Evolutionary conservation across 108 stramenopile genomes (phyloP).

Genomic region (Skeletonema potamos): DNA sequence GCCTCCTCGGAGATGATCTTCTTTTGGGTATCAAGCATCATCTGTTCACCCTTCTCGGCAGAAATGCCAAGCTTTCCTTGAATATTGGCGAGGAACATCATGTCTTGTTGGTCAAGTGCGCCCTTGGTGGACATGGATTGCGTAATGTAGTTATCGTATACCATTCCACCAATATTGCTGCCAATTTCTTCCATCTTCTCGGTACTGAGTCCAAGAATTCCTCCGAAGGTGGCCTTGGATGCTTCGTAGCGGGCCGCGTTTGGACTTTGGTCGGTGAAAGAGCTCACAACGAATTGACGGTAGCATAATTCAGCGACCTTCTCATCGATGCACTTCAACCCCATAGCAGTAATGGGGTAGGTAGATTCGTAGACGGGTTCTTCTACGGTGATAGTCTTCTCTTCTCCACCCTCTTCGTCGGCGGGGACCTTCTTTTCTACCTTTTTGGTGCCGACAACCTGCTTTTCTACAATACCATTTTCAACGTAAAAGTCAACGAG

Average conservation of each 20-base stretch:
- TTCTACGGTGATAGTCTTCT: slow-evolving; percentile 55
- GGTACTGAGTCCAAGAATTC: slow-evolving; percentile 77
- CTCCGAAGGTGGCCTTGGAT: slow-evolving; percentile 70
- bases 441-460: slow-evolving; percentile 68
- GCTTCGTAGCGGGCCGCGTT: slow-evolving; percentile 75
- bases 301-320: slow-evolving; percentile 80
- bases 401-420: slow-evolving; percentile 57
- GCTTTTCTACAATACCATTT: slow-evolving; percentile 72
- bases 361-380: slow-evolving; percentile 68
- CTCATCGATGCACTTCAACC: slow-evolving; percentile 55
- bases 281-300: slow-evolving; percentile 85
- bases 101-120: slow-evolving; percentile 88
- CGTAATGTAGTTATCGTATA: slow-evolving; percentile 88
- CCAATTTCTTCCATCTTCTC: slow-evolving; percentile 81
- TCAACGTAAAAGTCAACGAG: slow-evolving; percentile 87
- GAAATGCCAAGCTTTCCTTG: slow-evolving; percentile 81
- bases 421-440: slow-evolving; percentile 57
- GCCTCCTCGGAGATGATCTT: slow-evolving; percentile 86
- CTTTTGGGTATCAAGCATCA: slow-evolving; percentile 77
- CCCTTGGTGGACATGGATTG: slow-evolving; percentile 80
- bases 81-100: slow-evolving; percentile 92
- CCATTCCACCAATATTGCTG: slow-evolving; percentile 71
- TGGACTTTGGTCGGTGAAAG: slow-evolving; percentile 74
- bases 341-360: slow-evolving; percentile 84
- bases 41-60: slow-evolving; percentile 70